Base-by-base conservation (phyloP, 345 rosid genomes). In the Citrus trifoliata region DNA sequence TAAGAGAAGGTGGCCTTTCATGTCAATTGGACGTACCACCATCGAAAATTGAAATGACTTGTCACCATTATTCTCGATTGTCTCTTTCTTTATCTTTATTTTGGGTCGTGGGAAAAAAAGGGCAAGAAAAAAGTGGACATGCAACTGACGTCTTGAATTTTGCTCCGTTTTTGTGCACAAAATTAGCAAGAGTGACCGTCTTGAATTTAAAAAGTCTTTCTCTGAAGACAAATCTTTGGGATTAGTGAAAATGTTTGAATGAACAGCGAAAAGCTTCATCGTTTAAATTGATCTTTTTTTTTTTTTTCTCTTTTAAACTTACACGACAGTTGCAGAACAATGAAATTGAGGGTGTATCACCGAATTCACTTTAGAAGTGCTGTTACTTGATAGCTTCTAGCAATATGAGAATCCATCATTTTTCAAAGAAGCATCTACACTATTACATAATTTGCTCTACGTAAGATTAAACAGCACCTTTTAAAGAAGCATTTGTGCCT, bases 21-120 rank as follows among this genome's bases (percentile, higher is more conserved):
- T 38, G 24, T 55, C 81, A 78, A 61, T 6, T 51, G 84, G 82
- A 51, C 76, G 71, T 76, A 62, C 81, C 84, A 73, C 75, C 30
- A 27, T 65, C 58, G 77, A 81, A 62, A 60, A 27, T 69, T 63
- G 77, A 81, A 62, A 70, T 35, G 71, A 73, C 75, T 56, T 21
- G 24, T 66, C 80, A 35, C 9, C 55, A 35, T 35, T 19, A 10
- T 13, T 13, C 63, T 16, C 8, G 42, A 32, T 18, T 58, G 37
- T 22, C 9, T 21, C 65, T 16, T 38, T 7, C 7, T 46, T 32
- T n/a, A n/a, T 65, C 35, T 58, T 10, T 10, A 14, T 28, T 28
- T 65, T 73, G 32, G 48, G 71, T 71, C 40, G 70, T 21, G 67
- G 76, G 7, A n/a, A 24, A 24, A 24, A 10, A 22, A 59, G 10